Base-by-base conservation (phyloP, 2,329 filamentous ascomycete genomes). In the Arachnopeziza araneosa region DNA sequence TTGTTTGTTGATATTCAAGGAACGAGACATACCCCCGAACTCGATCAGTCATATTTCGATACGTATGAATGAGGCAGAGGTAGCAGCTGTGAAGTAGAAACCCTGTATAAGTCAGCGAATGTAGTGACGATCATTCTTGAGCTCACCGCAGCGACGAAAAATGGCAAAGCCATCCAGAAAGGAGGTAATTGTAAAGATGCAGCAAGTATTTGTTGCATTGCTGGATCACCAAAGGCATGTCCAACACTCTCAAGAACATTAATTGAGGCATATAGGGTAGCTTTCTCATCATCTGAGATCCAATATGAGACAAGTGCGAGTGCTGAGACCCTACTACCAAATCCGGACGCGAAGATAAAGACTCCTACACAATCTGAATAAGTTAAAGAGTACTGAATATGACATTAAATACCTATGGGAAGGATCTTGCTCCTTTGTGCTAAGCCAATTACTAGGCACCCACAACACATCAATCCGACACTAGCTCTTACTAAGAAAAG, bases 61-160 rank as follows among this genome's bases (percentile, higher is more conserved):
- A 8, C 24, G 26, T 26, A 62, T 53, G n/a, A 57, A 60, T 30
- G 48, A 51, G 24, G 60, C n/a, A 49, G 60, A 62, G 0, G 57
- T 22, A 2, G 23, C n/a, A 21, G 60, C 60, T 17, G 52, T 32
- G 21, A 50, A 36, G 51, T 62, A 62, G 8, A 59, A 56, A 10
- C 57, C 60, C 60, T 62, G 21, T 3, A n/a, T 51, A 22, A 12
- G 21, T 61, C 26, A 60, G 49, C 50, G 6, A 44, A 44, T 44
- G 2, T 44, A 7, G 10, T 14, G 10, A 14, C 3, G 4, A 19
- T 3, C 17, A 44, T 19, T 44, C 24, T 48, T 50, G n/a, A 24
- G 67, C 70, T 66, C 52, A 72, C 70, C 56, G 70, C 60, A 50
- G 60, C 69, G 36, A 71, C 64, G 54, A 71, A 72, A 51, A 72